Evolutionary conservation across 2,329 filamentous ascomycete genomes (phyloP).

Genomic region (Westerdykella sp.): DNA sequence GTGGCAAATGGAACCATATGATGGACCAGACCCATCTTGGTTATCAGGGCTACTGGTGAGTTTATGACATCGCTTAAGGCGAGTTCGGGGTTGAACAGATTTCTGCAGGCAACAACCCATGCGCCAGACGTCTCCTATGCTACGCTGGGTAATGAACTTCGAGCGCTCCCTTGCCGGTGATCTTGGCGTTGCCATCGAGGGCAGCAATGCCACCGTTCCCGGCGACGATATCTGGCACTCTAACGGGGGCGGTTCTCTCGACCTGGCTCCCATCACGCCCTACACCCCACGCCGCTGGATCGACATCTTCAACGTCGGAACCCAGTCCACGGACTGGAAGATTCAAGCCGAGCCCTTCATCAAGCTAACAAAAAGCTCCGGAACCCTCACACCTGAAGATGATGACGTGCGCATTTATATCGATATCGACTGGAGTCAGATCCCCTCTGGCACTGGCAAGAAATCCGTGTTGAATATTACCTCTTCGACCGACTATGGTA

Average conservation of each 20-base stretch:
- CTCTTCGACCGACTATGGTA: conserved; percentile 34
- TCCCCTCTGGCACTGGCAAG: conserved; percentile 19
- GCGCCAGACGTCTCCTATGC: conserved; percentile 59
- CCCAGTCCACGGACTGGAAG: conserved; percentile 28
- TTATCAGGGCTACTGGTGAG: conserved; percentile 37
- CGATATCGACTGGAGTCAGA: conserved; percentile 32
- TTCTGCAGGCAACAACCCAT: conserved; percentile 63
- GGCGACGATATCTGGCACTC: conserved; percentile 59
- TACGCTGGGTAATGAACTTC: conserved; percentile 54
- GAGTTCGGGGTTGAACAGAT: conserved; percentile 23
- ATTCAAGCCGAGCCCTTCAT: conserved; percentile 35
- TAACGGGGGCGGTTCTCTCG: conserved; percentile 37
- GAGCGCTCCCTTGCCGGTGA: conserved; percentile 56
- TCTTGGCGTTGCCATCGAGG: conserved; percentile 59
- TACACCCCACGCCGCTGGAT: conserved; percentile 33
- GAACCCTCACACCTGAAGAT: conserved; percentile 25
- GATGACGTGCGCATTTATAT: conserved; percentile 33
- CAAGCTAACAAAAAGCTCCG: conserved; percentile 27
- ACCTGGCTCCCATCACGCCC: conserved; percentile 27
- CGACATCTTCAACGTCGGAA: conserved; percentile 34
- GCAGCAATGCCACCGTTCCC: conserved; percentile 59
- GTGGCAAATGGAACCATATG: conserved; percentile 24
- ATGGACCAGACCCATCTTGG: conserved; percentile 37
- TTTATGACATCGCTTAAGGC: conserved; percentile 27
- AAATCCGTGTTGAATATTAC: conserved; percentile 31